Evolutionary conservation across 2,329 filamentous ascomycete species (phyloP).

Genomic region (Epicoccum sorghinum): DNA sequence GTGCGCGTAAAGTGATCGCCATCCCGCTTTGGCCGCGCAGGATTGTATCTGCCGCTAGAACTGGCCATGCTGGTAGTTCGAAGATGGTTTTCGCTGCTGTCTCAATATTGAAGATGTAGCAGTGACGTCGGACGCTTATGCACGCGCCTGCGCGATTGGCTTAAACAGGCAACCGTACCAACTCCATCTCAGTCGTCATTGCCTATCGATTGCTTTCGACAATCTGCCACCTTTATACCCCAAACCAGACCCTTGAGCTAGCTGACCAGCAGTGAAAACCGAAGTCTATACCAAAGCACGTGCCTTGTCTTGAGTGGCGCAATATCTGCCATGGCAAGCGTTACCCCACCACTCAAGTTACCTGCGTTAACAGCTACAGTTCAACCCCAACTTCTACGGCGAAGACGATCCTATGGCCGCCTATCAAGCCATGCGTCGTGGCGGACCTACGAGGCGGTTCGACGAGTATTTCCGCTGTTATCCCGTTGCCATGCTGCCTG

Average conservation of each 20-base stretch:
- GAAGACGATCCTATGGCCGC: conserved; percentile 61
- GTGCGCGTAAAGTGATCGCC: conserved; percentile 81
- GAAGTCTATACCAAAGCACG: neutral
- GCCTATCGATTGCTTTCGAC: conserved; percentile 11
- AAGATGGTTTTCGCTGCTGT: neutral
- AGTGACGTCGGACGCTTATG: conserved; percentile 19
- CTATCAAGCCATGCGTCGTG: conserved; percentile 60
- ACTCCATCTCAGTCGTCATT: conserved; percentile 26
- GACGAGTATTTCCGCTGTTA: conserved; percentile 99
- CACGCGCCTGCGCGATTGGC: conserved; percentile 24
- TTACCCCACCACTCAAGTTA: conserved; percentile 26
- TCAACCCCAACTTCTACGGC: conserved; percentile 57
- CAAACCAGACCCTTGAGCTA: neutral
- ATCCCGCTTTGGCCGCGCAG: conserved; percentile 80
- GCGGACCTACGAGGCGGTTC: conserved; percentile 71
- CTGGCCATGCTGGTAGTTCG: conserved; percentile 31
- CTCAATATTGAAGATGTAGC: neutral
- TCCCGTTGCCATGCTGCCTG: conserved; percentile 90
- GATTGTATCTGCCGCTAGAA: conserved; percentile 44
- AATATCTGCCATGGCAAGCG: conserved; percentile 40
- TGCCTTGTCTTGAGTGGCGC: neutral
- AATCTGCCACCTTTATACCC: conserved; percentile 3
- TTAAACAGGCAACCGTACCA: conserved; percentile 27
- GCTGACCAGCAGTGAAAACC: neutral
- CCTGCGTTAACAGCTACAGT: conserved; percentile 37